phyloP scores from a whole-genome alignment of 352 stramenopile genomes.

The Phytophthora lateralis region DNA sequence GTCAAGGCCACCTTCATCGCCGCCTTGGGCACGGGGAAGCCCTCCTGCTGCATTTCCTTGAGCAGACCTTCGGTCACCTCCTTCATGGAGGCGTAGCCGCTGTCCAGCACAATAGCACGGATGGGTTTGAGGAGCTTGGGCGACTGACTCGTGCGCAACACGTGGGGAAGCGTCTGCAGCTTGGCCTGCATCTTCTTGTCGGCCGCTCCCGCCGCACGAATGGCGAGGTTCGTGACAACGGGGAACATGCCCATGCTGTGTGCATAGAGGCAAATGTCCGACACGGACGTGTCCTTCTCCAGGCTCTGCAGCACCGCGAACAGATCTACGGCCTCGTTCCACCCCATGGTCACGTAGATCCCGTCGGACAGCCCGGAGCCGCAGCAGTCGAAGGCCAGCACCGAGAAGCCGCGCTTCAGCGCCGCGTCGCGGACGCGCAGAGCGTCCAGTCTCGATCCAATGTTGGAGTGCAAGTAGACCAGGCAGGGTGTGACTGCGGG shows the following conservation, averaged over 20 bases:
- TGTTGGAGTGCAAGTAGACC: constrained; percentile 86
- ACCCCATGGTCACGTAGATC: constrained; percentile 88
- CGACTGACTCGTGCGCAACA: constrained; percentile 50
- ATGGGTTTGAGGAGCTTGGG: constrained; percentile 65
- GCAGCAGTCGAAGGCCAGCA: constrained; percentile 84
- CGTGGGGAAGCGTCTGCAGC: constrained; percentile 62
- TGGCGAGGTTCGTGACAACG: constrained; percentile 76
- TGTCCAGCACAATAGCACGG: constrained; percentile 73
- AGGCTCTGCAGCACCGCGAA: constrained; percentile 70
- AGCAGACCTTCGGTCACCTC: constrained; percentile 72
- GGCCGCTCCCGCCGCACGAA: constrained; percentile 49
- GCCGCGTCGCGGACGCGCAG: constrained; percentile 69
- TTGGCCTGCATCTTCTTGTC: constrained; percentile 56
- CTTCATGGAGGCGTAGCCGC: constrained; percentile 73
- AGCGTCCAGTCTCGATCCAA: constrained; percentile 74
- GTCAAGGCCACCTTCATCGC: constrained; percentile 71
- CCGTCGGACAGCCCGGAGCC: constrained; percentile 80
- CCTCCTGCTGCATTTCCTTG: constrained; percentile 65
- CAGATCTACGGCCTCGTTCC: constrained; percentile 81
- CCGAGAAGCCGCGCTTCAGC: constrained; percentile 71
- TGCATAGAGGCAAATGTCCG: constrained; percentile 71
- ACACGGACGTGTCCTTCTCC: constrained; percentile 52
- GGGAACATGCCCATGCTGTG: constrained; percentile 87
- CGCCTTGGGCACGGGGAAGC: constrained; percentile 71
- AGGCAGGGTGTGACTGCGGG: constrained; percentile 51